Evolutionary conservation across 225 moss, liverwort and hornwort genomes (phyloP), one percentile per base, ranked within the genome.

Genomic region (Pleurozium schreberi): DNA sequence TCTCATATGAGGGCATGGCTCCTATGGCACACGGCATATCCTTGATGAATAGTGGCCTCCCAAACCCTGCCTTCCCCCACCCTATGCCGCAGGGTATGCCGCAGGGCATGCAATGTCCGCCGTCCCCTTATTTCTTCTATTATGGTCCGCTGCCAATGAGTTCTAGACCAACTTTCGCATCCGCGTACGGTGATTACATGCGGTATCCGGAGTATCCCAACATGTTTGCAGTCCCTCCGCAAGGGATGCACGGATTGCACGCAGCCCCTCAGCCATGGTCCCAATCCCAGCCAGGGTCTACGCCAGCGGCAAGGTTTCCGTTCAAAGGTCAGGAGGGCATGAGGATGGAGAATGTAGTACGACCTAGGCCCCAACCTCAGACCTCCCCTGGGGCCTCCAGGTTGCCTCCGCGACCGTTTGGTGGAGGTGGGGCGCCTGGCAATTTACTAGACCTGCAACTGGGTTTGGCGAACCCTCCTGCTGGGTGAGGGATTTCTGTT

Each of bases 371-470:
- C 43, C 91, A 84, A 70, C 77, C 78, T 45, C 88, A 82, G n/a
- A 42, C 52, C 65, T 87, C 68, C 61, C 68, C 80, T 31, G 82
- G 83, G 28, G 21, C 74, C 80, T 79, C 83, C 45, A 86, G 92
- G 81, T 88, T 84, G 30, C 90, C 82, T n/a, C 93, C 40, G 42
- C 88, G 88, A 61, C 82, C 90, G 50, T 82, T 89, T 83, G 85
- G 59, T 86, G 85, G 90, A 74, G 86, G 66, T 78, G 92, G 82
- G 57, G 66, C 82, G 67, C 67, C 88, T 52, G 93, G 91, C 77
- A 93, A 71, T 90, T 87, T 84, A 45, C 90, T 97, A 84, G 95
- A 97, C 92, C 93, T 97, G 88, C 95, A 96, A 85, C 91, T 97
- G 92, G 97, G 96, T 80, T 85, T 97, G 84, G 92, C 93, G 76